Percentiles rank a stretch among this genome's conserved stretches.
Conservation (phyloP, 202 grass and related monocot genomes). For the Digitaria exilis region DNA sequence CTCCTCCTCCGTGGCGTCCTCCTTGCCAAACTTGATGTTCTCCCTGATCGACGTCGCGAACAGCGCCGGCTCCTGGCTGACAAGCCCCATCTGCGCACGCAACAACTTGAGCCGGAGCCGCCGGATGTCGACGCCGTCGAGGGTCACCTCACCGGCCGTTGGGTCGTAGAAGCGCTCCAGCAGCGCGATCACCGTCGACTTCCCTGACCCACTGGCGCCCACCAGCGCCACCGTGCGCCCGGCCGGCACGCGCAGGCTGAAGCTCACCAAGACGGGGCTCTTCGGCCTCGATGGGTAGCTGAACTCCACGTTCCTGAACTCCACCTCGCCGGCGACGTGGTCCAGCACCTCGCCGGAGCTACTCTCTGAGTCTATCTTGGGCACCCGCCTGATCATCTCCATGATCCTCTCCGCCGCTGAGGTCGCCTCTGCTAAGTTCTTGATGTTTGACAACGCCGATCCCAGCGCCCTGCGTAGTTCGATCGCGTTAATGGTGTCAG, state of each 20-base stretch:
- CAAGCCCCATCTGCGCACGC: conserved; percentile 82
- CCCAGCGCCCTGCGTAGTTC: conserved; percentile 52
- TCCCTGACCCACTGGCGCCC: conserved; percentile 75
- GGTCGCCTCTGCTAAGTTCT: conserved; percentile 86
- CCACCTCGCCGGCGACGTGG: conserved; percentile 65
- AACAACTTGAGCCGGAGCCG: conserved; percentile 76
- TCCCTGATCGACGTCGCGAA: conserved; percentile 89
- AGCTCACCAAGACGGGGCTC: conserved; percentile 63
- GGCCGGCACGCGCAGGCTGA: conserved; percentile 67
- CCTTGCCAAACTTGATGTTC: conserved; percentile 88
- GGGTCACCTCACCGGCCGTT: conserved; percentile 47
- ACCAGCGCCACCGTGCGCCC: conserved; percentile 76
- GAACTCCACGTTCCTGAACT: conserved; percentile 74
- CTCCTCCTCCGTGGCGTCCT: conserved; percentile 83
- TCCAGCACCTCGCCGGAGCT: conserved; percentile 50
- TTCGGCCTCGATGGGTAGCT: conserved; percentile 80
- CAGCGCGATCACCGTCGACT: conserved; percentile 85
- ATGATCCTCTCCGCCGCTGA: conserved; percentile 64
- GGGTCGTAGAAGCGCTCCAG: conserved; percentile 91
- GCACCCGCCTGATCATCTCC: conserved; percentile 64
- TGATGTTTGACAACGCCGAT: conserved; percentile 77
- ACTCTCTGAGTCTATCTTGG: conserved; percentile 80
- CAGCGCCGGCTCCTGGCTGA: conserved; percentile 90
- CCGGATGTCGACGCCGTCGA: conserved; percentile 81
- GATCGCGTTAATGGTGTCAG: background rate